A percentile compares a stretch with the other conserved stretches of the same genome.
These are phyloP conservation scores for Catenaria anguillulae DNA, from an alignment of 371 early-diverging fungal species.

Conservation along the genomic window DNA sequence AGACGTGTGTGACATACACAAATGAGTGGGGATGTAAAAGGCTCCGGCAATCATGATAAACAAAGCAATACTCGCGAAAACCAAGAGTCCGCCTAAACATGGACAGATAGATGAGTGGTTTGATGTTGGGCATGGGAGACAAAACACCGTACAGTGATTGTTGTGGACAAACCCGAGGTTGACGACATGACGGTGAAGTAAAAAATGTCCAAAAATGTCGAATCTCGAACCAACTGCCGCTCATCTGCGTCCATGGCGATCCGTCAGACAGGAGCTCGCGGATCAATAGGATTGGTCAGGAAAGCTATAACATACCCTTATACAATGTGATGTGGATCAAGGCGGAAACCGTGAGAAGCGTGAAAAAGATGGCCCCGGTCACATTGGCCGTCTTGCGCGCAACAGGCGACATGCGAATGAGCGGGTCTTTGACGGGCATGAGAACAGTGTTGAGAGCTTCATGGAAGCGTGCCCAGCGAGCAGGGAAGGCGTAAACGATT, in stretches of 20 bases:
- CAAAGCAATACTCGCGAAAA: conserved; percentile 42
- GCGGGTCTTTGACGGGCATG: conserved; percentile 35
- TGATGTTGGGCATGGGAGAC: too few relatives aligned
- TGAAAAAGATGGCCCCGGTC: conserved; percentile 28
- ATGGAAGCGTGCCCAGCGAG: conserved; percentile 48
- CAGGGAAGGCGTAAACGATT: conserved; percentile 41
- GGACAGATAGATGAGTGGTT: too few relatives aligned
- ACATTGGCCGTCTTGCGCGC: conserved; percentile 33
- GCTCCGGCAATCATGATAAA: conserved; percentile 47
- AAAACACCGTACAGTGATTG: too few relatives aligned
- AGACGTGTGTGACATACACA: too few relatives aligned
- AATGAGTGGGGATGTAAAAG: conserved; percentile 44
- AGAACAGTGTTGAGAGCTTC: conserved; percentile 26
- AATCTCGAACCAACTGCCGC: conserved; percentile 6
- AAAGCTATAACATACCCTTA: background rate
- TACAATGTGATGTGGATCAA: conserved; percentile 12
- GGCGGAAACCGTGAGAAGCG: conserved; percentile 44
- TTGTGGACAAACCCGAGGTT: conserved; percentile 38
- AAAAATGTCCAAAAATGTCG: background rate
- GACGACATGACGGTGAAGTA: conserved; percentile 10
- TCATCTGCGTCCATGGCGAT: conserved; percentile 4
- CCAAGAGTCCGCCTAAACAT: conserved; percentile 40
- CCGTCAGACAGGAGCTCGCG: background rate
- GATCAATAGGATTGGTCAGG: too few relatives aligned
- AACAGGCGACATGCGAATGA: conserved; percentile 29